Evolutionary conservation across 177 flowering plant genomes (phyloP).

Genomic region (Tripterygium wilfordii): DNA sequence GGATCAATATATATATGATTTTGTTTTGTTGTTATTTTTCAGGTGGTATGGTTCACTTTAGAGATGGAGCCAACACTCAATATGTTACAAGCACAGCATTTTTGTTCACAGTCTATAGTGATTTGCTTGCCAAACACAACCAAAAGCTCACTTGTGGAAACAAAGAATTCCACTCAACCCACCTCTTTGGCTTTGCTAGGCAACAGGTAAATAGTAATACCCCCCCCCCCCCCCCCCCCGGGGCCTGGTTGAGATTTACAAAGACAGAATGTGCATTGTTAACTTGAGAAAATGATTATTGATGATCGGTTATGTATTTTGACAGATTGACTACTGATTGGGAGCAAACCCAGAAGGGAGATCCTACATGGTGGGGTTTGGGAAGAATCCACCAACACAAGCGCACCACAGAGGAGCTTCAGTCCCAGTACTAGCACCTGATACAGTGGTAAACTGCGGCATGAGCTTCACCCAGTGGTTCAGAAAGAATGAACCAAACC

Average conservation of each 20-base stretch:
- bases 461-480: slow-evolving; percentile 62
- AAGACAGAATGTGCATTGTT: too few species aligned
- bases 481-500: slow-evolving; percentile 42
- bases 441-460: slow-evolving; percentile 35
- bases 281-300: too few species aligned
- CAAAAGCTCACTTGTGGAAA: slow-evolving; percentile 49
- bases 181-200: slow-evolving; percentile 57
- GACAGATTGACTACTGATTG: slow-evolving; percentile 84
- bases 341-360: slow-evolving; percentile 67
- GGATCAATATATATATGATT: too few species aligned
- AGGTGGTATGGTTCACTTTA: slow-evolving; percentile 71
- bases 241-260: too few species aligned
- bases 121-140: slow-evolving; percentile 44
- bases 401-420: slow-evolving; percentile 94
- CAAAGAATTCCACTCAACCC: slow-evolving; percentile 36
- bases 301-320: too few species aligned
- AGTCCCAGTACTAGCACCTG: too few species aligned
- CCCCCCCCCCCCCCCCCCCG: too few species aligned
- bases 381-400: slow-evolving; percentile 60
- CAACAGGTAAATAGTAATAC: too few species aligned
- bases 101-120: slow-evolving; percentile 56
- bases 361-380: slow-evolving; percentile 96
- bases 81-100: slow-evolving; percentile 67
- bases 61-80: slow-evolving; percentile 95
- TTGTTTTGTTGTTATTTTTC: not conserved